These are phyloP conservation scores for Chaetomiaceae sp. DNA, from an alignment of 2,329 filamentous ascomycete species.

Conservation along the genomic window DNA sequence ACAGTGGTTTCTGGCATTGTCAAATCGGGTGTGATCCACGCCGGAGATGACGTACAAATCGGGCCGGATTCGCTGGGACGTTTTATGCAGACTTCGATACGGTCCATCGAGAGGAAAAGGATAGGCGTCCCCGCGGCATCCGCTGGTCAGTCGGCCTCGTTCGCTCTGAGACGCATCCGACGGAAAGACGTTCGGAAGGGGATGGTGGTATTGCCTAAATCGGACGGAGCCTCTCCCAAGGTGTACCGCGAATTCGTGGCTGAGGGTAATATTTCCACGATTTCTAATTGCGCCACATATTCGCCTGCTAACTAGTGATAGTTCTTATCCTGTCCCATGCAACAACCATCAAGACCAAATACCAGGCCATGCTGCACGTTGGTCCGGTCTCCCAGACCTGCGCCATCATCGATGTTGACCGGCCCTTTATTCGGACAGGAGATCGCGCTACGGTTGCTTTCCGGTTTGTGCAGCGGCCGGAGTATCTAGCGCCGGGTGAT, in stretches of 20 bases:
- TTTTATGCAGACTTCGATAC: conserved; percentile 80
- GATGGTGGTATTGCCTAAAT: conserved; percentile 92
- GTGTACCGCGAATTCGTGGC: conserved; percentile 74
- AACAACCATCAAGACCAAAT: conserved; percentile 93
- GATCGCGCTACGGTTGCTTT: conserved; percentile 94
- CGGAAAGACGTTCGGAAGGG: conserved; percentile 94
- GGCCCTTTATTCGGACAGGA: conserved; percentile 90
- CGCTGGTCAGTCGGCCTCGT: conserved; percentile 88
- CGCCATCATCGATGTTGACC: conserved; percentile 93
- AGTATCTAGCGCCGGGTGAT: conserved; percentile 86
- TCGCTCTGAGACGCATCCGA: conserved; percentile 81
- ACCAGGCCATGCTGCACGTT: conserved; percentile 97
- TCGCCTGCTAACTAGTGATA: conserved; percentile 28
- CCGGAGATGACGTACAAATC: conserved; percentile 83
- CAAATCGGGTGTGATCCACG: conserved; percentile 80
- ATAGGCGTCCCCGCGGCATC: conserved; percentile 82
- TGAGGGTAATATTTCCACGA: conserved; percentile 49
- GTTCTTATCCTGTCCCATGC: conserved; percentile 93
- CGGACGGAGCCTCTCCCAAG: conserved; percentile 64
- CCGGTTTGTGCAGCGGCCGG: conserved; percentile 87
- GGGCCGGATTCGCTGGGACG: conserved; percentile 88
- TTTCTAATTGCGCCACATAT: too few species aligned
- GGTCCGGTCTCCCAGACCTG: conserved; percentile 94
- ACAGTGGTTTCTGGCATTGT: conserved; percentile 95
- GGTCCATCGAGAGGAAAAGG: conserved; percentile 91